These are phyloP conservation scores for Lentinula detonsa DNA, from an alignment of 768 basidiomycete genomes.

Conservation along the genomic window DNA sequence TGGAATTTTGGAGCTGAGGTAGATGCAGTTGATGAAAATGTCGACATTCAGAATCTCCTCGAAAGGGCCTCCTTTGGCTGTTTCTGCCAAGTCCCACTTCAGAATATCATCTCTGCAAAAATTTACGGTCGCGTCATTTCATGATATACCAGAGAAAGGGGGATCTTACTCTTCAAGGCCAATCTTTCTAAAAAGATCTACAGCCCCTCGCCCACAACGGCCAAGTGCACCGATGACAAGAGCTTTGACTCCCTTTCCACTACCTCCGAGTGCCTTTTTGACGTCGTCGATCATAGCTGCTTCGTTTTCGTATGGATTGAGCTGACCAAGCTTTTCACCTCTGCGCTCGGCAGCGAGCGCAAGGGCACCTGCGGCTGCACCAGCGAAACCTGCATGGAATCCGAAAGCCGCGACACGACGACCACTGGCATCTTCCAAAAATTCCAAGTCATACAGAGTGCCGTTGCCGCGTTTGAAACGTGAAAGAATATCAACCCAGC, in stretches of 20 bases:
- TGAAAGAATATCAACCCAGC: constrained; percentile 81
- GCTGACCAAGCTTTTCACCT: constrained; percentile 52
- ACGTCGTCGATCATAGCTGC: constrained; percentile 75
- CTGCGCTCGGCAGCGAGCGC: constrained; percentile 65
- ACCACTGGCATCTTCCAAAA: constrained; percentile 77
- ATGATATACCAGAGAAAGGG: constrained; percentile 1
- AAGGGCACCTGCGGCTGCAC: constrained; percentile 86
- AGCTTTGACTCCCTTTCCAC: constrained; percentile 71
- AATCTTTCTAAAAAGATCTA: constrained; percentile 92
- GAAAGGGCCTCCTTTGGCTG: constrained; percentile 95
- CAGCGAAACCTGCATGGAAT: constrained; percentile 98
- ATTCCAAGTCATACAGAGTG: constrained; percentile 92
- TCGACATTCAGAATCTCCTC: constrained; percentile 93
- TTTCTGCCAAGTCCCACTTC: constrained; percentile 98
- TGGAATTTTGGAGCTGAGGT: constrained; percentile 81
- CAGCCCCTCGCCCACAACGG: constrained; percentile 90
- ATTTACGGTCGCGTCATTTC: neutral
- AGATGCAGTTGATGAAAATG: constrained; percentile 99
- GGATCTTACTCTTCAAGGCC: constrained; percentile 84
- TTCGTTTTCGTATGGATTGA: constrained; percentile 85
- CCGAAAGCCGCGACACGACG: constrained; percentile 97
- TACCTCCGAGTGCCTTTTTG: constrained; percentile 55
- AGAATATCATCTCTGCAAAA: constrained; percentile 75
- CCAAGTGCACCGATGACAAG: constrained; percentile 96
- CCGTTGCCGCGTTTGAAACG: constrained; percentile 84